Evolutionary conservation across 2,329 filamentous ascomycete species (phyloP).

Genomic region (Nemania serpens): DNA sequence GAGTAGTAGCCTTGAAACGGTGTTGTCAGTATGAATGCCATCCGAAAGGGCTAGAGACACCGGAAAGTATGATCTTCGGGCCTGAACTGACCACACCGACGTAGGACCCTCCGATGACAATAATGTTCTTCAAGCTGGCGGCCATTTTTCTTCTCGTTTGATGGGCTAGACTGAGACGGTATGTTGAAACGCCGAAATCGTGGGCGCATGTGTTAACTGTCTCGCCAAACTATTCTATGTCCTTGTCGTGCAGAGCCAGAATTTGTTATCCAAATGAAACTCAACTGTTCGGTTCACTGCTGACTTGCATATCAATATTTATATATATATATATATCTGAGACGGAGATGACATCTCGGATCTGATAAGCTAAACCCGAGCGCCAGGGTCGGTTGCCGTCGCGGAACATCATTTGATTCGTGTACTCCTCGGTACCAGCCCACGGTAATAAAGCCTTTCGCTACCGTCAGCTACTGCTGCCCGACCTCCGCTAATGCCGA

Average conservation of each 20-base stretch:
- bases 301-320: not conserved
- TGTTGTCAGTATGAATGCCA: constrained; percentile 2
- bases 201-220: not conserved
- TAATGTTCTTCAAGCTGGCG: constrained; percentile 43
- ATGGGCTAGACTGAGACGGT: not conserved
- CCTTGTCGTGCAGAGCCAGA: no score
- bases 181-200: not conserved
- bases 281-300: not conserved
- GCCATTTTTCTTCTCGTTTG: constrained; percentile 26
- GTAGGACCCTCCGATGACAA: constrained; percentile 54
- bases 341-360: constrained; percentile 12
- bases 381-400: constrained; percentile 6
- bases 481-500: constrained; percentile 16
- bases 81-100: constrained; percentile 45
- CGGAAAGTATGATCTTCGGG: not conserved
- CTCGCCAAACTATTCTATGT: no score
- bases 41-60: not conserved
- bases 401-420: constrained; percentile 8
- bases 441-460: not conserved
- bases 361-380: constrained; percentile 26
- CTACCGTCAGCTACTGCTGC: constrained; percentile 2
- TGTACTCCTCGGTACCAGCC: constrained; percentile 1
- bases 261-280: not conserved
- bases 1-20: constrained; percentile 38
- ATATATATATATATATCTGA: not conserved